Base-by-base conservation (phyloP, 139 green algal species). In the Chlamydomonas incerta region DNA sequence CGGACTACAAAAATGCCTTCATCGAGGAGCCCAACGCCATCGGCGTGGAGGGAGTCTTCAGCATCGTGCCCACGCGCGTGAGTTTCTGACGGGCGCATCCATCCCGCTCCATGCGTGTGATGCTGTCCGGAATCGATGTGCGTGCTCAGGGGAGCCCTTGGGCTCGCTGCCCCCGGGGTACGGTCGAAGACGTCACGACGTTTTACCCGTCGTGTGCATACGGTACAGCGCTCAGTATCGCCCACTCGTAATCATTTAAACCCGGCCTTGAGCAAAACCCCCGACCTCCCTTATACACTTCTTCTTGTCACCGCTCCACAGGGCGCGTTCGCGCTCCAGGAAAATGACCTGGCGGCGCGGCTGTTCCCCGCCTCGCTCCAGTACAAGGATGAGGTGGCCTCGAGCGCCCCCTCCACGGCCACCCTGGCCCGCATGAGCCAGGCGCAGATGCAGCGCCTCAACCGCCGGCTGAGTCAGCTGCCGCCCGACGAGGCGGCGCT, bases 1-100 rank as follows among this genome's bases (percentile, higher is more conserved):
- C 72, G 13, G 72, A 79, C 10, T 79, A 79, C n/a, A 79, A 79
- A 29, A 65, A 79, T 47, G 72, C 72, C 14, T 79, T 79, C n/a
- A 10, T 4, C 11, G 9, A 15, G 0, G 72, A 79, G n/a, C 11
- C 29, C 29, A 28, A 79, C 1, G 26, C 70, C 0, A 41, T 76
- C 8, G 37, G 70, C 24, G 70, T 76, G 1, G 70, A 76, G 41
- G 41, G 70, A 9, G 70, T 76, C 23, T 76, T 60, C 41, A 50
- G 41, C 3, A 35, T 76, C 24, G 37, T 76, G 23, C 70, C 70
- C 10, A 41, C 34, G 35, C 24, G 33, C 37, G 70, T 34, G 23
- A 58, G 70, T 20, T 5, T 2, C 20, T 62, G 52, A 58, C 11
- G 13, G 15, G 13, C 52, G 13, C 13, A n/a, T n/a, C 52, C 11